Base-by-base conservation (phyloP, 176 grass and related monocot species). In the Eragrostis nindensis region DNA sequence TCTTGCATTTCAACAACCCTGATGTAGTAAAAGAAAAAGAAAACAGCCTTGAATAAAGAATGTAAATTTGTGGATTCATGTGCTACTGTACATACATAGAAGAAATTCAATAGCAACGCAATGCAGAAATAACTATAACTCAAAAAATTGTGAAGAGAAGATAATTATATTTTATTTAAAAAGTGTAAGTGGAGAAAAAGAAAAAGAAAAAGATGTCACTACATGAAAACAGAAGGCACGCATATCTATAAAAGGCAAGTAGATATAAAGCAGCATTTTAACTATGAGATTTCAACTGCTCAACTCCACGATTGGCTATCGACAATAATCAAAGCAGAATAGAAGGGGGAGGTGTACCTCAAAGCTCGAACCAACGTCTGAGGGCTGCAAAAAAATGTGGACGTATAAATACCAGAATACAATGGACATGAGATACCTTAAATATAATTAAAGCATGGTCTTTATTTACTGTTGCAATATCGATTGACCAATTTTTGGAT, bases 1-100 rank as follows among this genome's bases (percentile, higher is more conserved):
- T 99, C 97, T 96, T 99, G 97, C 97, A 99, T 99, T 90, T 99
- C 97, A 82, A 99, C 88, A 85, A 99, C 91, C 82, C 97, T 99
- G 83, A 52, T 57, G 46, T 11, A 24, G 30, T 66, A 40, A 74
- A 79, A 40, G 22, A 45, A 49, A n/a, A n/a, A n/a, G n/a, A n/a
- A n/a, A n/a, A n/a, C n/a, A 27, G 11, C 13, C 78, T 89, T 94
- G 70, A 46, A 45, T 80, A 47, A 77, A 74, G 17, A 87, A 87
- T 88, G 45, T 85, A 74, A 81, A 68, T 80, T n/a, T n/a, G 26
- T 61, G 62, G 8, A 41, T 78, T 41, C 55, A 66, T 45, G n/a
- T 73, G 47, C 26, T 57, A 70, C 63, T 52, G 56, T 73, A 80
- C 49, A 86, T 77, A 25, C 36, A 45, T 56, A 27, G 19, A 25